Evolutionary conservation across 106 monocot genomes (phyloP).

Genomic region (Dioscorea zingiberensis): DNA sequence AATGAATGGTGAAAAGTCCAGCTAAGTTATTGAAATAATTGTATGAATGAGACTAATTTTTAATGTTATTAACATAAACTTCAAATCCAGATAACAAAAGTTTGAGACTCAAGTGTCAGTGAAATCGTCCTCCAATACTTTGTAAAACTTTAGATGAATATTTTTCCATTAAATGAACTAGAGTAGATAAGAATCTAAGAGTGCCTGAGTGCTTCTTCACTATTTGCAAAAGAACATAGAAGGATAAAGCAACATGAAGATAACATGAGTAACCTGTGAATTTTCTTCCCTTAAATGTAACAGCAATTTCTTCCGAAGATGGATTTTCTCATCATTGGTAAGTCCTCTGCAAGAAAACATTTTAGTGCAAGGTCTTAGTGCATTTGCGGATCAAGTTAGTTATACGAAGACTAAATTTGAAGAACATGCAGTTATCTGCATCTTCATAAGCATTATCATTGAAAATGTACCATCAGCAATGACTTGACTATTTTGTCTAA

Average conservation of each 20-base stretch:
- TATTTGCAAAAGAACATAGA: no score
- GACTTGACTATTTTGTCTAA: no score
- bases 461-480: no score
- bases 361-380: not conserved
- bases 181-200: not conserved
- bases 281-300: constrained; percentile 82
- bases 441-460: no score
- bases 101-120: not conserved
- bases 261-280: constrained; percentile 38
- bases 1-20: not conserved
- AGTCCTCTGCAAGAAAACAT: constrained; percentile 51
- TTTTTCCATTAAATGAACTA: not conserved
- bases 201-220: no score
- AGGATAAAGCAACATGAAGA: no score
- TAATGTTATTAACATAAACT: not conserved
- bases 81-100: not conserved
- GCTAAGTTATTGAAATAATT: not conserved
- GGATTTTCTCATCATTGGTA: constrained; percentile 78
- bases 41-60: not conserved
- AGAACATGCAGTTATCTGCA: no score
- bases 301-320: constrained; percentile 75
- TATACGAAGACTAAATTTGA: no score
- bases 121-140: no score
- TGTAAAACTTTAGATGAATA: no score
- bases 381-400: no score